Percentiles rank a stretch among this genome's conserved stretches.
phyloP scores from a whole-genome alignment of 164 flowering plant genomes.

The Cinnamomum chago region DNA sequence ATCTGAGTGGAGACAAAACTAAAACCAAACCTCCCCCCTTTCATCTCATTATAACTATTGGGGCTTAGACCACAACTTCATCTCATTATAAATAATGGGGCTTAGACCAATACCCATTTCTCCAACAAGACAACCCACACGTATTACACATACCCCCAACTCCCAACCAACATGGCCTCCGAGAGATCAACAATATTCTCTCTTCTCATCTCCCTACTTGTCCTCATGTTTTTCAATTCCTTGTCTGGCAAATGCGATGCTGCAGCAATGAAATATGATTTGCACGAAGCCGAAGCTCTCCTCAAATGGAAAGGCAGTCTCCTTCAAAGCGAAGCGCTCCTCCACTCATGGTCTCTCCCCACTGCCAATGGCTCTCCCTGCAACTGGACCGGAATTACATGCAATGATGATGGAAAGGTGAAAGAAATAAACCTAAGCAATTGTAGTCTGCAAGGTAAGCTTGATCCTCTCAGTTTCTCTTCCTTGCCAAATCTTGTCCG shows the following conservation, averaged over 20 bases:
- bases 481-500: neutral
- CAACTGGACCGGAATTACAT: neutral
- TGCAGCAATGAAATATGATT: neutral
- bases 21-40: no score
- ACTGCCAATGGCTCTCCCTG: neutral
- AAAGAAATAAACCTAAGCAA: neutral
- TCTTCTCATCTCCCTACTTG: no score
- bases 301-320: constrained; percentile 9
- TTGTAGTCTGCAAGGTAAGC: neutral
- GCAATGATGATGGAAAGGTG: neutral
- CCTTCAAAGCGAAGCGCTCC: neutral
- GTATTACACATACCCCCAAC: no score
- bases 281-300: constrained; percentile 1
- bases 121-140: no score
- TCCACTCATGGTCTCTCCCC: neutral
- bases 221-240: no score
- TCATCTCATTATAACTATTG: no score
- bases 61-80: no score
- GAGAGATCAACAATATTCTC: no score
- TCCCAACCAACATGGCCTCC: no score
- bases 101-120: no score
- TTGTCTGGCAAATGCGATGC: neutral
- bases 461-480: neutral
- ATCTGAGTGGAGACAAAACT: no score
- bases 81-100: no score